phyloP scores from a whole-genome alignment of 1,284 basidiomycete genomes.

The Ceraceosorus bombacis region DNA sequence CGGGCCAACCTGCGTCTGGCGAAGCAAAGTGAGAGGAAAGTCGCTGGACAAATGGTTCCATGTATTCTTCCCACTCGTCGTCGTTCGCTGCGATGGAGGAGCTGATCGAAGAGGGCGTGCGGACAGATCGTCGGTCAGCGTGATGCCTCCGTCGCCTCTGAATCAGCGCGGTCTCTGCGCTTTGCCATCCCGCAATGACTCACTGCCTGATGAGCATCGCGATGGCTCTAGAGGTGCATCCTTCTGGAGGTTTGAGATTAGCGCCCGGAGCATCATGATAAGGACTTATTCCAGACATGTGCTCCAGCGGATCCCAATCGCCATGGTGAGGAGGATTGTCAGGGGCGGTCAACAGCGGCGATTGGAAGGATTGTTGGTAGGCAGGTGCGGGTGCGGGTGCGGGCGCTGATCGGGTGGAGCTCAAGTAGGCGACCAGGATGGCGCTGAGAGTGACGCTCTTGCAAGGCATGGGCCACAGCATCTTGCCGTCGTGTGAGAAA shows the following conservation, averaged over 20 bases:
- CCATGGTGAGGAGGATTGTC: not conserved
- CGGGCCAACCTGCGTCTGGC: conserved; percentile 25
- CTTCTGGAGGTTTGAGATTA: conserved; percentile 20
- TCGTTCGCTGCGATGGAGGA: conserved; percentile 50
- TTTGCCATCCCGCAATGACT: not conserved
- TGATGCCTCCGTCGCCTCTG: too few species aligned
- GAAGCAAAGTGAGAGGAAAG: conserved; percentile 14
- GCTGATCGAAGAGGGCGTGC: not conserved
- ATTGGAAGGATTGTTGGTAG: too few species aligned
- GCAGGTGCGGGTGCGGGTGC: too few species aligned
- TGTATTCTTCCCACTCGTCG: conserved; percentile 51
- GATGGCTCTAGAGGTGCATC: conserved; percentile 27
- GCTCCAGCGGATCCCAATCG: conserved; percentile 11
- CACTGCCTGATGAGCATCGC: conserved; percentile 47
- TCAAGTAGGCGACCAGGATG: too few species aligned
- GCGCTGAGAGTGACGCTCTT: too few species aligned
- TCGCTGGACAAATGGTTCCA: conserved; percentile 50
- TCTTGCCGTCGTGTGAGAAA: too few species aligned
- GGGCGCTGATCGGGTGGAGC: too few species aligned
- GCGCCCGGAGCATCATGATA: conserved; percentile 34
- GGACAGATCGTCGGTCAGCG: too few species aligned
- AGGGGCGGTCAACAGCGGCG: too few species aligned
- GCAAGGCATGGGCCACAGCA: too few species aligned
- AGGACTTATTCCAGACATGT: conserved; percentile 25
- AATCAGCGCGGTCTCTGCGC: too few species aligned